These are phyloP conservation scores for Nannizziopsis barbatae DNA, from an alignment of 2,329 filamentous ascomycete genomes.

Conservation along the genomic window DNA sequence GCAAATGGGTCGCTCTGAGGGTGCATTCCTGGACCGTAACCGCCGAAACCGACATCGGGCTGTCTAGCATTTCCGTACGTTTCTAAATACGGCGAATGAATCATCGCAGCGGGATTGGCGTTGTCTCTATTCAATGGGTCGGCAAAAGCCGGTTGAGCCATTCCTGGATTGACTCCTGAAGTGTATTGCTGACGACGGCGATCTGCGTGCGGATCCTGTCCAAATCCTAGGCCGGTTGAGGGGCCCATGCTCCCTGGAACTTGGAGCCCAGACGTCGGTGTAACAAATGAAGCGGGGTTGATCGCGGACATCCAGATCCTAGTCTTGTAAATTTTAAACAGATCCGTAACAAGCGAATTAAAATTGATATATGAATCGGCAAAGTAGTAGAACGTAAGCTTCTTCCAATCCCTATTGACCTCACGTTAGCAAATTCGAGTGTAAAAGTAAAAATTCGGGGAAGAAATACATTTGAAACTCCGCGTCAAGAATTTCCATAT, in stretches of 20 bases:
- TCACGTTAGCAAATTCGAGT: conserved; percentile 1
- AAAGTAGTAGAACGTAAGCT: conserved; percentile 98
- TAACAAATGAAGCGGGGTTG: conserved; percentile 90
- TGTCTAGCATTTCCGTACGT: conserved; percentile 25
- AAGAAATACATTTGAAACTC: conserved; percentile 88
- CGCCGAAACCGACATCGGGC: conserved; percentile 25
- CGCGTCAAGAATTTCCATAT: conserved; percentile 97
- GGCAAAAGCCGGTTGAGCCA: conserved; percentile 15
- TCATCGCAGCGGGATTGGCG: conserved; percentile 14
- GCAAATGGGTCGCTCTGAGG: conserved; percentile 29
- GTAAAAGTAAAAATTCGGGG: not conserved
- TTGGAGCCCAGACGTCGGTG: conserved; percentile 59
- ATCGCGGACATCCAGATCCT: conserved; percentile 99
- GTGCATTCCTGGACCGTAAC: conserved; percentile 20
- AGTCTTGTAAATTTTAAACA: conserved; percentile 99
- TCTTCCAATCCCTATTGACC: conserved; percentile 79
- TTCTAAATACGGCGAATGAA: conserved; percentile 29
- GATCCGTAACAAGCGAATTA: conserved; percentile 89
- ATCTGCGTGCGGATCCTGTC: conserved; percentile 29
- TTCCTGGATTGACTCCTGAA: conserved; percentile 13
- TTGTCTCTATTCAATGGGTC: conserved; percentile 20
- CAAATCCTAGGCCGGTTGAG: conserved; percentile 41
- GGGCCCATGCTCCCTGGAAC: conserved; percentile 47
- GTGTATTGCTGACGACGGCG: conserved; percentile 32
- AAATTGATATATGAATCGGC: conserved; percentile 98